These are phyloP conservation scores for Marchantia paleacea DNA, from an alignment of 225 moss, liverwort and hornwort genomes.

Conservation along the genomic window DNA sequence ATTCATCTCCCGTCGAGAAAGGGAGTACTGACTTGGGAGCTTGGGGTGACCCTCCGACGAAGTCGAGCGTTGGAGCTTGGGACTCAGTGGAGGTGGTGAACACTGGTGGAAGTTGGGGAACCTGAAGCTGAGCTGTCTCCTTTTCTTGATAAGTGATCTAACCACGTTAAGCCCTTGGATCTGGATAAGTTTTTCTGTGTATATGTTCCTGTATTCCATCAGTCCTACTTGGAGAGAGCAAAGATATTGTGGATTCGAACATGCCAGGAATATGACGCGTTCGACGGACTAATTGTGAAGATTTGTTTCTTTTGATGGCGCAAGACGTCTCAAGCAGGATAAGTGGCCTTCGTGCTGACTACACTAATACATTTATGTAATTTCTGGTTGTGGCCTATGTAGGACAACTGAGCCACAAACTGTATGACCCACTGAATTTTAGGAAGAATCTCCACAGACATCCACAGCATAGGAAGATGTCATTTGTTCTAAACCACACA, in stretches of 20 bases:
- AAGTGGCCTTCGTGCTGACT: background rate
- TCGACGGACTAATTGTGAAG: background rate
- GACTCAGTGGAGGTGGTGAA: background rate
- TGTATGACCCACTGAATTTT: too few species aligned
- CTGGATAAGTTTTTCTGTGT: background rate
- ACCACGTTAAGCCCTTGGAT: background rate
- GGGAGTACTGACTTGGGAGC: background rate
- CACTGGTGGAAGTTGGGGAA: constrained; percentile 11
- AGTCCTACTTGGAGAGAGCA: background rate
- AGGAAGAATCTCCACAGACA: too few species aligned
- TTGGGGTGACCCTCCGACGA: background rate
- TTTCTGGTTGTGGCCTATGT: background rate
- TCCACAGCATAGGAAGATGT: too few species aligned
- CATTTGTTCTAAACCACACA: too few species aligned
- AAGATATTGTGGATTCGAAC: background rate
- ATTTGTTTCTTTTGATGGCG: background rate
- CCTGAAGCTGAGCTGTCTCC: background rate
- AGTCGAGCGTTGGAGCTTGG: background rate
- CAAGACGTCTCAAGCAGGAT: background rate
- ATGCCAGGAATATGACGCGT: background rate
- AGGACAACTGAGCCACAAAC: background rate
- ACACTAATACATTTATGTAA: background rate
- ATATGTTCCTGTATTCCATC: background rate
- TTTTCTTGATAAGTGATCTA: background rate
- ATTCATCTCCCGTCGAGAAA: background rate